Evolutionary conservation across 176 grass and related monocot genomes (phyloP).

Genomic region (Oryza glumipatula): DNA sequence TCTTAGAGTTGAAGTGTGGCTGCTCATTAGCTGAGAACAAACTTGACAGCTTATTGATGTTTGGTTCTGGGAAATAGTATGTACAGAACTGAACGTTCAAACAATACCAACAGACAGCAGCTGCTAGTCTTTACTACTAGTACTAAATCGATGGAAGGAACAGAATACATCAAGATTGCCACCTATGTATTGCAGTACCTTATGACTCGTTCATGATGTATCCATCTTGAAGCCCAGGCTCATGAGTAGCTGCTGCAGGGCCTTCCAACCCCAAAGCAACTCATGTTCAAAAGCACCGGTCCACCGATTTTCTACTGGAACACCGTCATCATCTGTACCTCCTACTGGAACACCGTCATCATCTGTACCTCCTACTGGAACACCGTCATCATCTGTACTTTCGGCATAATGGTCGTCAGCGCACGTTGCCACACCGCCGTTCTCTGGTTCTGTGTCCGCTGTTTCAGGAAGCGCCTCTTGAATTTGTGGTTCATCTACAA

Average conservation of each 20-base stretch:
- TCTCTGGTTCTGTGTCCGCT: not conserved
- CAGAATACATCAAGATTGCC: not conserved
- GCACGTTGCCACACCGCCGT: not conserved
- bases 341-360: conserved; percentile 3
- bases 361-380: conserved; percentile 4
- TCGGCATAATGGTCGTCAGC: conserved; percentile 20
- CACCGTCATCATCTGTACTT: conserved; percentile 32
- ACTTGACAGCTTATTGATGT: conserved; percentile 38
- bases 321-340: not conserved
- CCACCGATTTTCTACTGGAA: conserved; percentile 31
- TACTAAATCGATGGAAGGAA: conserved; percentile 21
- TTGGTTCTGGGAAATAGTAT: conserved; percentile 32
- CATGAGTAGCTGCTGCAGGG: conserved; percentile 51
- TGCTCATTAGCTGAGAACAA: not conserved
- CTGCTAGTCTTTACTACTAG: conserved; percentile 22
- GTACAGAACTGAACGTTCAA: conserved; percentile 35
- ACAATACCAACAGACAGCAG: not conserved
- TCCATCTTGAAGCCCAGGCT: conserved; percentile 55
- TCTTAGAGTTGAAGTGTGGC: conserved; percentile 15
- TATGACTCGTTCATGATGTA: conserved; percentile 45
- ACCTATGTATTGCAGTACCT: not conserved
- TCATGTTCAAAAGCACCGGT: conserved; percentile 41
- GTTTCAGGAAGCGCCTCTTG: not conserved
- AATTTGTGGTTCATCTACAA: conserved; percentile 16
- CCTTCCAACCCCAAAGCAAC: conserved; percentile 64